Evolutionary conservation across 257 asterid species (phyloP), one percentile per base, ranked within the genome.

Genomic region (Echites panduratus): DNA sequence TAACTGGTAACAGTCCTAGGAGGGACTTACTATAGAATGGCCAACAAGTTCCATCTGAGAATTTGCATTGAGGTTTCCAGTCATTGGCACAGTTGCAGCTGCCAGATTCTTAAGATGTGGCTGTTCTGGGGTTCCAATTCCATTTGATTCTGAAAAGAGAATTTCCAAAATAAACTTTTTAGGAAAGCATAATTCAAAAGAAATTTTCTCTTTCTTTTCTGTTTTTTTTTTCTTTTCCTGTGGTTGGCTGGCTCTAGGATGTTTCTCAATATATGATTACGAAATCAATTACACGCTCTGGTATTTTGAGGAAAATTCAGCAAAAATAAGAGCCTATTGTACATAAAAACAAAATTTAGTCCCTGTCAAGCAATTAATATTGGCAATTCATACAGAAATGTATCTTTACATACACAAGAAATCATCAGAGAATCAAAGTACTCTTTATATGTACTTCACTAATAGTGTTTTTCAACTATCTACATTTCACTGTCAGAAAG

Each of bases 21-120:
- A 66, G 68, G 77, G 17, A 24, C 91, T 84, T 80, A 88, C 96
- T 80, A 89, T 82, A 66, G 97, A 90, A 84, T 87, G 97, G 32
- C 97, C 87, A 74, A 86, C 88, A 72, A 85, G 88, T 78, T 90
- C 91, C 91, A 85, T 88, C 59, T 85, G 96, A 49, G 91, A 74
- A 80, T 80, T 81, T 53, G 81, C 75, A 68, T 77, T 81, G 54
- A 73, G 77, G 59, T 79, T 85, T 73, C 77, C 77, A 24, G 65
- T 65, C 66, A 70, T 47, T 5, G 75, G 66, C 12, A 61, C 5
- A 7, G 77, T 45, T 73, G 79, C 52, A 52, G 85, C 26, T 49
- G 75, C 72, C 66, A 57, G 59, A 74, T 67, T 50, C 53, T 82
- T 74, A 38, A 62, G 75, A 45, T 75, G 74, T 73, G 83, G 88